Percentiles rank a stretch among this genome's conserved stretches.
Conservation (phyloP, 306 rosid genomes). For the Glycyrrhiza uralensis region DNA sequence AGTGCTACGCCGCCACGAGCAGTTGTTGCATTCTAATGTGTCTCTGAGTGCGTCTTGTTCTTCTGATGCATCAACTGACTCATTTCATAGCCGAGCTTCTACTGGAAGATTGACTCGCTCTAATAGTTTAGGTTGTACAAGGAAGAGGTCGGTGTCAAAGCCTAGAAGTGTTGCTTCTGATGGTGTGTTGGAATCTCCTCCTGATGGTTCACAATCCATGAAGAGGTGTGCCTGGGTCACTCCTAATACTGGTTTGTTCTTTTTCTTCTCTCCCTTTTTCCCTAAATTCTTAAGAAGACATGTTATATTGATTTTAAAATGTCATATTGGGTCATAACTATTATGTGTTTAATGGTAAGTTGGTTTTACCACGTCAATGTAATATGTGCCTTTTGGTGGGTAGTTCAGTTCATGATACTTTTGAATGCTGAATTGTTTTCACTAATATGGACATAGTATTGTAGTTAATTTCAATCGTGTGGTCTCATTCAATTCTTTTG, state of each 20-base stretch:
- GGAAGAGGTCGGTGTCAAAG: slow-evolving; percentile 55
- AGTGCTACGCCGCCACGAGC: slow-evolving; percentile 70
- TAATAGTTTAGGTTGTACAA: slow-evolving; percentile 53
- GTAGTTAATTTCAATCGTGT: slow-evolving; percentile 9
- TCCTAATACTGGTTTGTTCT: slow-evolving; percentile 69
- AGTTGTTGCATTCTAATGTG: slow-evolving; percentile 60
- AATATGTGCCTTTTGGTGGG: background rate
- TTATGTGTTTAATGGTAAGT: background rate
- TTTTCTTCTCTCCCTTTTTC: slow-evolving; percentile 19
- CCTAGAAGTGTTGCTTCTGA: slow-evolving; percentile 79
- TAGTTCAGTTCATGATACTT: slow-evolving; percentile 7
- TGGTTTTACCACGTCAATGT: background rate
- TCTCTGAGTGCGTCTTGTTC: slow-evolving; percentile 82
- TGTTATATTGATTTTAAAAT: background rate
- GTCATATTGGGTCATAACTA: background rate
- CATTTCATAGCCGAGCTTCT: slow-evolving; percentile 76
- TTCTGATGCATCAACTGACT: slow-evolving; percentile 86
- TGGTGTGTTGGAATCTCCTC: slow-evolving; percentile 56
- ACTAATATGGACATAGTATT: background rate
- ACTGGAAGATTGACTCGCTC: slow-evolving; percentile 74
- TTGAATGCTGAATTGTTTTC: slow-evolving; percentile 4
- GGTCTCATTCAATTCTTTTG: background rate
- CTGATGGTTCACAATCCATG: slow-evolving; percentile 47
- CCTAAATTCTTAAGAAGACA: background rate
- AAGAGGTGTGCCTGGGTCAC: slow-evolving; percentile 89